A percentile compares a stretch with the other conserved stretches of the same genome.
Evolutionary conservation across 2,329 filamentous ascomycete species (phyloP).

Genomic region (Nothomitra cinnamomea): DNA sequence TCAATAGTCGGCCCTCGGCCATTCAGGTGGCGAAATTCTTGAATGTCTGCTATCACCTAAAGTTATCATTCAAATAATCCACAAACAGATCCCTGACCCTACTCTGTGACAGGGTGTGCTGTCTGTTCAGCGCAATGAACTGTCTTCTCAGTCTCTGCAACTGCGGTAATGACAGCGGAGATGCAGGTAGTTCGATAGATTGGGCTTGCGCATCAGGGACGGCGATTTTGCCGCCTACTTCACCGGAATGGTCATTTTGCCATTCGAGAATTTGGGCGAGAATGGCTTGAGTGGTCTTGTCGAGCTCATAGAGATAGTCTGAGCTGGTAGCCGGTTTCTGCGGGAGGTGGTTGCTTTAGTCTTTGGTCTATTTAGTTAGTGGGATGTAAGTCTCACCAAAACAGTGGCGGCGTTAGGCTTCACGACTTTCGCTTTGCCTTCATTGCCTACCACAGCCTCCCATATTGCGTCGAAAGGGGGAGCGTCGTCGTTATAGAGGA

Average conservation of each 20-base stretch:
- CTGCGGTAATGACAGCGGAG: slow-evolving; percentile 52
- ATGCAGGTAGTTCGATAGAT: slow-evolving; percentile 44
- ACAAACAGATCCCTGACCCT: slow-evolving; percentile 23
- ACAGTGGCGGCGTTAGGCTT: slow-evolving; percentile 63
- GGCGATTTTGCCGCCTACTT: slow-evolving; percentile 31
- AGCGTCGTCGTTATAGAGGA: slow-evolving; percentile 57
- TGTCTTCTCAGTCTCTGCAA: slow-evolving; percentile 62
- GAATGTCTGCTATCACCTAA: background rate
- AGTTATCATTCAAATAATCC: slow-evolving; percentile 21
- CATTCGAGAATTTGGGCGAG: slow-evolving; percentile 52
- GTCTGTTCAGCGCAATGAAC: slow-evolving; percentile 58
- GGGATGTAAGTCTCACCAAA: slow-evolving; percentile 22
- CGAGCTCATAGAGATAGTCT: slow-evolving; percentile 66
- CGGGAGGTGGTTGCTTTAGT: slow-evolving; percentile 3
- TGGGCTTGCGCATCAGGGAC: slow-evolving; percentile 30
- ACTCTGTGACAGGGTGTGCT: slow-evolving; percentile 32
- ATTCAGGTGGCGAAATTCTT: no score
- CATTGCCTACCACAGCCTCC: slow-evolving; percentile 47
- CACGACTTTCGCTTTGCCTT: slow-evolving; percentile 48
- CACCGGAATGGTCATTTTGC: slow-evolving; percentile 44
- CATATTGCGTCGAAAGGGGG: slow-evolving; percentile 54
- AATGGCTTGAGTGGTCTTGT: slow-evolving; percentile 62
- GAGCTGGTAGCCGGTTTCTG: slow-evolving; percentile 41
- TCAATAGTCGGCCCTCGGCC: no score
- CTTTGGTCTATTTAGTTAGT: background rate